Conservation (phyloP, 1,284 basidiomycete species). For the Caloboletus inedulis region DNA sequence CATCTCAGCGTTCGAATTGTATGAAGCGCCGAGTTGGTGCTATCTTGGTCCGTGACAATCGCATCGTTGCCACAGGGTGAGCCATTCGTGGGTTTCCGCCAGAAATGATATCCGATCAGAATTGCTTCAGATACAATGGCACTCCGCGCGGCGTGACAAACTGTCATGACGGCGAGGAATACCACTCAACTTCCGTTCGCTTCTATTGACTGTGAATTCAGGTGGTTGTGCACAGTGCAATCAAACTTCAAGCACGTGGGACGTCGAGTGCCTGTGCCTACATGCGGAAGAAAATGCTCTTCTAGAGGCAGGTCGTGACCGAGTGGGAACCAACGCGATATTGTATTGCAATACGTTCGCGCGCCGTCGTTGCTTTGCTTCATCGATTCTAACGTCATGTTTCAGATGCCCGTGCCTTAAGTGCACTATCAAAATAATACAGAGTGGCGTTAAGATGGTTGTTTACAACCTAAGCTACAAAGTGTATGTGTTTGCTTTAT, state of each 20-base stretch:
- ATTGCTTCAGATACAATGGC: conserved; percentile 79
- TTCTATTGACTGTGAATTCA: conserved; percentile 9
- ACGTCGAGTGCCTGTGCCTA: conserved; percentile 84
- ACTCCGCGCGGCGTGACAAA: conserved; percentile 88
- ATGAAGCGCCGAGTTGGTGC: conserved; percentile 98
- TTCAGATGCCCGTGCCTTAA: conserved; percentile 92
- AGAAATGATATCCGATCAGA: not conserved
- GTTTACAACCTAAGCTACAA: conserved; percentile 96
- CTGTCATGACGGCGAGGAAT: conserved; percentile 65
- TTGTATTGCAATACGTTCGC: conserved; percentile 87
- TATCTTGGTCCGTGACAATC: conserved; percentile 81
- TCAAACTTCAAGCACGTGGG: conserved; percentile 32
- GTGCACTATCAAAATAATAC: conserved; percentile 97
- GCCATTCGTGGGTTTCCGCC: conserved; percentile 15
- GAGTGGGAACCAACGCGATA: conserved; percentile 78
- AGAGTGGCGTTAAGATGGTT: conserved; percentile 89
- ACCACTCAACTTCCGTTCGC: not conserved
- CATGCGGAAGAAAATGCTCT: conserved; percentile 99
- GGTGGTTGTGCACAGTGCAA: conserved; percentile 85
- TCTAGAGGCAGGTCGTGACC: conserved; percentile 85
- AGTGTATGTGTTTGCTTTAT: conserved; percentile 56
- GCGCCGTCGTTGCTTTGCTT: not conserved
- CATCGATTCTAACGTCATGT: conserved; percentile 4
- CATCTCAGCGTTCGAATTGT: conserved; percentile 87
- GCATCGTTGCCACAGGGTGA: conserved; percentile 90